Evolutionary conservation across 495 filamentous ascomycete genomes (phyloP).

Genomic region (Hyaloscypha finlandica): DNA sequence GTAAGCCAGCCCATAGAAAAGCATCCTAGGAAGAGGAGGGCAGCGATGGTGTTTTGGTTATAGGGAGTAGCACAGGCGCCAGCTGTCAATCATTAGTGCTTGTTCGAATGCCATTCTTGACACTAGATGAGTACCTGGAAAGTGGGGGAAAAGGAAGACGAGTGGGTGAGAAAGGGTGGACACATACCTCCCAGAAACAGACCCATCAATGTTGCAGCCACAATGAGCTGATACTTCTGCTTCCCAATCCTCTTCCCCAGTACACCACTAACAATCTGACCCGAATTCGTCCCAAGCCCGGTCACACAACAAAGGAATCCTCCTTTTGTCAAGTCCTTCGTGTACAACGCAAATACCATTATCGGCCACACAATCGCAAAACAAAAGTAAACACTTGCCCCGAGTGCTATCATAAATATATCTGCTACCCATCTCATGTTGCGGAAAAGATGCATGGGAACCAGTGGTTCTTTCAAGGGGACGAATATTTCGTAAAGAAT

Average conservation of each 20-base stretch:
- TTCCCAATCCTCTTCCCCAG: background rate
- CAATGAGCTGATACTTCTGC: constrained; percentile 4
- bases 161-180: background rate
- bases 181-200: background rate
- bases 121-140: too few relatives aligned
- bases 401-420: constrained; percentile 21
- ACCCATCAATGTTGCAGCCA: background rate
- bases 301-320: background rate
- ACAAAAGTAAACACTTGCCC: constrained; percentile 38
- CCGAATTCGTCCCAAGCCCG: background rate
- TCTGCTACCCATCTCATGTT: constrained; percentile 36
- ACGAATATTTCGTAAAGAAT: constrained; percentile 36
- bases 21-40: background rate
- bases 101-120: too few relatives aligned
- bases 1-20: background rate
- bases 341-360: constrained; percentile 28
- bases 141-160: too few relatives aligned
- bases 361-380: constrained; percentile 37
- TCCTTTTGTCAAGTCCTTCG: constrained; percentile 10
- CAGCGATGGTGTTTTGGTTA: background rate
- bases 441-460: constrained; percentile 40
- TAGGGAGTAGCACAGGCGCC: background rate
- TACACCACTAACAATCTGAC: background rate
- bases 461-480: constrained; percentile 28
- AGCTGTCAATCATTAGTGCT: background rate